Percentiles rank a stretch among this genome's conserved stretches.
Conservation (phyloP, 140 eudicot genomes). For the Artemisia princeps region DNA sequence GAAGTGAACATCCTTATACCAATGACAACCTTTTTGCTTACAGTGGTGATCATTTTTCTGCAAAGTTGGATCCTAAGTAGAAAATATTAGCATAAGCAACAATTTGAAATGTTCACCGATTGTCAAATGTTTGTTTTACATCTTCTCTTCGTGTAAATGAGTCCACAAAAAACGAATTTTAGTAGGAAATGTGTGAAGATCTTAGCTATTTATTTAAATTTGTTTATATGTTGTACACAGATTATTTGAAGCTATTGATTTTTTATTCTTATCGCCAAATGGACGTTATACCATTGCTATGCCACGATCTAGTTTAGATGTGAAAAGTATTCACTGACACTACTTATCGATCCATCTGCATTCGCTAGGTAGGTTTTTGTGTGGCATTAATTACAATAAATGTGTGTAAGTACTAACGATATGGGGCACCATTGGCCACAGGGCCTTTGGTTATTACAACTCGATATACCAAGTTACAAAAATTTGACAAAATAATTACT, state of each 20-base stretch:
- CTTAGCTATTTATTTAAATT: conserved; percentile 2
- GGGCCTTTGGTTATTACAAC: no score
- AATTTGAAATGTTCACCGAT: neutral
- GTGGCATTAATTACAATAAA: no score
- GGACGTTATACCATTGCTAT: neutral
- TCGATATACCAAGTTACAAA: no score
- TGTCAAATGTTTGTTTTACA: neutral
- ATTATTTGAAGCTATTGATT: neutral
- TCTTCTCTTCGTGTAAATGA: conserved; percentile 14
- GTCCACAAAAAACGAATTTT: neutral
- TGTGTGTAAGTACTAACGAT: no score
- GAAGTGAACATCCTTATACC: conserved; percentile 33
- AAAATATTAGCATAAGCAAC: neutral
- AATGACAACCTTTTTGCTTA: conserved; percentile 34
- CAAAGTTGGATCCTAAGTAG: conserved; percentile 35
- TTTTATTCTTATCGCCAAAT: neutral
- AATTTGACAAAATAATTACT: no score
- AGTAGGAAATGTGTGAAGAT: conserved; percentile 11
- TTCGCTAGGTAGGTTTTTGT: no score
- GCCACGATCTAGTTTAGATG: neutral
- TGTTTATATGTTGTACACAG: conserved; percentile 16
- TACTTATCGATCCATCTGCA: no score
- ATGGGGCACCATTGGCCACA: no score
- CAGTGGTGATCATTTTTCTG: conserved; percentile 30
- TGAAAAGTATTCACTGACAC: no score